phyloP scores from a whole-genome alignment of 257 asterid species.

The Salvia miltiorrhiza region DNA sequence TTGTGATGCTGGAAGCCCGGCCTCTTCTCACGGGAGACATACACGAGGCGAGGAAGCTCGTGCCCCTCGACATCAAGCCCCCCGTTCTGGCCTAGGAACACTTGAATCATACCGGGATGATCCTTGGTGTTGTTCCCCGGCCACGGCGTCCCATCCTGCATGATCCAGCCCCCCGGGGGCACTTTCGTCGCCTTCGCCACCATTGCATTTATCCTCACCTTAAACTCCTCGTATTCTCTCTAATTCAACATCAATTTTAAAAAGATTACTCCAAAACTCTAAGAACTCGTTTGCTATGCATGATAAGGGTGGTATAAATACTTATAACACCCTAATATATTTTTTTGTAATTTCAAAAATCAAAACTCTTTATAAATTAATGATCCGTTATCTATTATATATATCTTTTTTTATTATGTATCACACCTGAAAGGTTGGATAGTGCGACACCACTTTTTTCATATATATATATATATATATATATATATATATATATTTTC shows the following conservation, averaged over 20 bases:
- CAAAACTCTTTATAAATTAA: too few relatives aligned
- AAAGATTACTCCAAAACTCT: too few relatives aligned
- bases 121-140: constrained; percentile 96
- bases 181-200: constrained; percentile 93
- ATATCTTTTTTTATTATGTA: too few relatives aligned
- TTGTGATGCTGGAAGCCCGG: constrained; percentile 98
- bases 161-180: constrained; percentile 95
- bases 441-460: too few relatives aligned
- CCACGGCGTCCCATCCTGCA: constrained; percentile 99
- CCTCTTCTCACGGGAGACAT: constrained; percentile 98
- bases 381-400: too few relatives aligned
- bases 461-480: too few relatives aligned
- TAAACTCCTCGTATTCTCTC: constrained; percentile 98
- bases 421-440: too few relatives aligned
- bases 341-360: too few relatives aligned
- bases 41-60: constrained; percentile 95
- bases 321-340: too few relatives aligned
- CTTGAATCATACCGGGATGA: constrained; percentile 99
- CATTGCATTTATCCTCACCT: constrained; percentile 82
- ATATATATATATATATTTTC: too few relatives aligned
- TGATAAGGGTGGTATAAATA: too few relatives aligned
- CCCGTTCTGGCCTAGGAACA: constrained; percentile 92
- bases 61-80: constrained; percentile 88
- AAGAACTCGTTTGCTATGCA: too few relatives aligned
- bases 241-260: constrained; percentile 11